Evolutionary conservation across 371 early-diverging fungal genomes (phyloP).

Genomic region (Saksenaea vasiformis): DNA sequence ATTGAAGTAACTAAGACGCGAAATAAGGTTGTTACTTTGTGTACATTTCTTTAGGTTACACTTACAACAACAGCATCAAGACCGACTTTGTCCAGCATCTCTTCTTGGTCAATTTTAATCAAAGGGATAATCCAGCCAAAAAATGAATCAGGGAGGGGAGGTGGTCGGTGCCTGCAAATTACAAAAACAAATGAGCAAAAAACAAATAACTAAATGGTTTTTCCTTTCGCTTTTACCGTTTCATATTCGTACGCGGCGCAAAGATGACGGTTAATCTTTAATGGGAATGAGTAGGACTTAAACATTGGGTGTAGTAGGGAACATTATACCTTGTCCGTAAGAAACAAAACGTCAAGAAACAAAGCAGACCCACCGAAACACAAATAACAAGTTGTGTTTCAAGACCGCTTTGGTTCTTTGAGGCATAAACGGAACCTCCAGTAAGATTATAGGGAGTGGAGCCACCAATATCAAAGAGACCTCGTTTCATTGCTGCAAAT

Average conservation of each 20-base stretch:
- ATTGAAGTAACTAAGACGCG: constrained; percentile 42
- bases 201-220: background rate
- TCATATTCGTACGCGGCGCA: constrained; percentile 60
- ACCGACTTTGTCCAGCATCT: constrained; percentile 61
- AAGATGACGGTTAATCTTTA: constrained; percentile 51
- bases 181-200: background rate
- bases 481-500: background rate
- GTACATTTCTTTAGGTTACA: background rate
- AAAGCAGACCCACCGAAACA: constrained; percentile 35
- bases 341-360: constrained; percentile 55
- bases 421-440: constrained; percentile 14
- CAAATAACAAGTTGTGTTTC: constrained; percentile 50
- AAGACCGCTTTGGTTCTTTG: constrained; percentile 31
- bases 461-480: too few species aligned
- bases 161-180: constrained; percentile 52
- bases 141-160: constrained; percentile 49
- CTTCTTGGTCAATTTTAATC: constrained; percentile 48
- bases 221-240: constrained; percentile 33
- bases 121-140: constrained; percentile 68
- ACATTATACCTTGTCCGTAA: constrained; percentile 49
- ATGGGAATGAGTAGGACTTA: background rate
- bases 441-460: background rate
- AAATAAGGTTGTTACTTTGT: background rate
- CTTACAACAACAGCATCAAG: constrained; percentile 68
- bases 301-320: background rate